These are phyloP conservation scores for Penicillium herquei DNA, from an alignment of 495 filamentous ascomycete species.

Conservation along the genomic window DNA sequence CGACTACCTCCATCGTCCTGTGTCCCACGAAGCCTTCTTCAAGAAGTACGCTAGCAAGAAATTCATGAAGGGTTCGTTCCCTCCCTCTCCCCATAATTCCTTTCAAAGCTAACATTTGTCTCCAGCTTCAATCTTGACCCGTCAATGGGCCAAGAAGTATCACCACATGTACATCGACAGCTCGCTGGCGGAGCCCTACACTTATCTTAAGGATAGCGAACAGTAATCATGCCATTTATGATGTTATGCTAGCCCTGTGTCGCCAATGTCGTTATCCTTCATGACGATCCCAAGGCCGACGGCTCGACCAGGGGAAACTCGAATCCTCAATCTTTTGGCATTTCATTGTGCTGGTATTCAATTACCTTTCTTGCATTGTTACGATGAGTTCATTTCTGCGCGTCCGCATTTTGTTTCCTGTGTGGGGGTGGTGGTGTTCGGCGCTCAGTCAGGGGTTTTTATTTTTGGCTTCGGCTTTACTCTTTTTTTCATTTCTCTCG, in stretches of 20 bases:
- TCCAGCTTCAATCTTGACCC: conserved; percentile 83
- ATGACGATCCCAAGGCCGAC: conserved; percentile 29
- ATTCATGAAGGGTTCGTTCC: conserved; percentile 81
- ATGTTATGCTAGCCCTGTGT: conserved; percentile 31
- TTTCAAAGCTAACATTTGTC: conserved; percentile 13
- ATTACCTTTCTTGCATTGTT: conserved; percentile 46
- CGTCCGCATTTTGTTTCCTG: conserved; percentile 38
- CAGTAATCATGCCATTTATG: conserved; percentile 32
- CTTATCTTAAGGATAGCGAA: conserved; percentile 37
- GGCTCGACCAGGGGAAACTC: conserved; percentile 27
- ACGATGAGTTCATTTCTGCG: conserved; percentile 45
- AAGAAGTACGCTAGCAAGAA: conserved; percentile 99
- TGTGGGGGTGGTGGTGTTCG: conserved; percentile 42
- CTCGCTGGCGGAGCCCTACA: conserved; percentile 37
- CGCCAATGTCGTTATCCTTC: conserved; percentile 21
- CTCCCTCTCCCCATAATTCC: neutral
- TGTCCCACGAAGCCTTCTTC: conserved; percentile 95
- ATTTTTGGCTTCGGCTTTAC: conserved; percentile 18
- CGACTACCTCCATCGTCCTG: conserved; percentile 85
- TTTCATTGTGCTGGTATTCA: conserved; percentile 46
- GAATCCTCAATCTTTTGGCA: conserved; percentile 44
- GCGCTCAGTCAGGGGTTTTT: conserved; percentile 31
- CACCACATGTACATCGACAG: conserved; percentile 45
- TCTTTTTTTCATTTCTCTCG: conserved; percentile 22
- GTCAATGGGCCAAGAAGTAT: conserved; percentile 86